Base-by-base conservation (phyloP, 495 filamentous ascomycete species). In the Talaromyces ruber region DNA sequence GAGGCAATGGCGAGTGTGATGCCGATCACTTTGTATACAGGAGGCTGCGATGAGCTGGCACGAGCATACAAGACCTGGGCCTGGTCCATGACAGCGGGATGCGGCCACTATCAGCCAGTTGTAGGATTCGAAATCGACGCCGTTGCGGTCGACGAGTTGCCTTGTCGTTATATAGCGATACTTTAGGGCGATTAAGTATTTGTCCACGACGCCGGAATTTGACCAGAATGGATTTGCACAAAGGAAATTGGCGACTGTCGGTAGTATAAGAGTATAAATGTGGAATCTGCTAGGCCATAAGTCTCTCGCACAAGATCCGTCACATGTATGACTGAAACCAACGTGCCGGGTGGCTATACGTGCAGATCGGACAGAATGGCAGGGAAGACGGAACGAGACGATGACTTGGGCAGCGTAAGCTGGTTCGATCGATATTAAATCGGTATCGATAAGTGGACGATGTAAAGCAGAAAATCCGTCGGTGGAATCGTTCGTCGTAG, bases 1-100 rank as follows among this genome's bases (percentile, higher is more conserved):
- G 94, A 97, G 37, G 86, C 84, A 64, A 97, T 83, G 5, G 94
- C 94, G 29, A 98, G 81, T 12, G 85, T 82, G 63, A 98, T 88
- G 43, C 94, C 94, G 65, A 98, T 82, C 3, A 87, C 86, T 71
- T 98, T 98, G 82, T 88, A 98, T 43, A 80, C 71, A 5, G 84
- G 73, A 8, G 86, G 86, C 18, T 83, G 81, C 32, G 61, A 64
- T n/a, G 74, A 71, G 57, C 55, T 53, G 14, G 74, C 71, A 64
- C 84, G 76, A 24, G 76, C 77, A 66, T 81, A 75, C 60, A 85
- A 68, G 52, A 73, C 66, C 30, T 82, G 71, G 51, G 81, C 76
- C 24, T 76, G 68, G 51, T 70, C 64, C 57, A 86, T 86, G 64
- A 66, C 58, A 61, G 63, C 34, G 47, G 32, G 26, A 5, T 34